Evolutionary conservation across 2,329 filamentous ascomycete genomes (phyloP).

Genomic region (Pseudogymnoascus sp.): DNA sequence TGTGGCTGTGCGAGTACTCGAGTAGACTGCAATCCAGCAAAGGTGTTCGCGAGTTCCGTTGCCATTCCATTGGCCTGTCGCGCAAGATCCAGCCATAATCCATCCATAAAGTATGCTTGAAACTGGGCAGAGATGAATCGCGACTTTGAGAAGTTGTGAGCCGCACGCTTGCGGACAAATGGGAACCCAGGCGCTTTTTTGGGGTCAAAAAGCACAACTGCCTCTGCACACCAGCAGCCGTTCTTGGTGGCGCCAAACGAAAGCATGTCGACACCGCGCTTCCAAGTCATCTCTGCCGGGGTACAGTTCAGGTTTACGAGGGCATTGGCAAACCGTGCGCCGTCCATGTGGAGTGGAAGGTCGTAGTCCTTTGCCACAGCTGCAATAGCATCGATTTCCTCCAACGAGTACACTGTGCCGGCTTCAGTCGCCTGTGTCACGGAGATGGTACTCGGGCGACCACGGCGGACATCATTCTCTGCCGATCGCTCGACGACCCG

Average conservation of each 20-base stretch:
- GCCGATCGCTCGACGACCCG: not conserved
- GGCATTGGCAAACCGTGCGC: not conserved
- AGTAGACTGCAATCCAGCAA: not conserved
- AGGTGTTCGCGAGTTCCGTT: not conserved
- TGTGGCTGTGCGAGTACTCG: not conserved
- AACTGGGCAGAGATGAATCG: not conserved
- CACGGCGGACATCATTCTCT: not conserved
- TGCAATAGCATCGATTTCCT: not conserved
- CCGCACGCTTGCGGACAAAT: not conserved
- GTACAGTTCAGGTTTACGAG: not conserved
- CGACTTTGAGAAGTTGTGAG: not conserved
- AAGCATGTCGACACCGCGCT: not conserved
- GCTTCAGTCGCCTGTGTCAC: not conserved
- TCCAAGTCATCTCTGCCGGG: not conserved
- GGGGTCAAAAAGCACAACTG: not conserved
- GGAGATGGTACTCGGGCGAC: not conserved
- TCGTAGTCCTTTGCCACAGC: not conserved
- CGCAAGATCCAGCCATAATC: not conserved
- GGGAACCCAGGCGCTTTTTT: not conserved
- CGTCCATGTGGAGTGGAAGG: not conserved
- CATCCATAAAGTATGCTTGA: not conserved
- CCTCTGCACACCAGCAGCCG: not conserved
- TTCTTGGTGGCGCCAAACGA: not conserved
- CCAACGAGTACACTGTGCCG: not conserved
- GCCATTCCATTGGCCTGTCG: not conserved